Percentiles rank a stretch among this genome's conserved stretches.
phyloP scores from a whole-genome alignment of 2,329 filamentous ascomycete species.

The Grosmannia serpens region DNA sequence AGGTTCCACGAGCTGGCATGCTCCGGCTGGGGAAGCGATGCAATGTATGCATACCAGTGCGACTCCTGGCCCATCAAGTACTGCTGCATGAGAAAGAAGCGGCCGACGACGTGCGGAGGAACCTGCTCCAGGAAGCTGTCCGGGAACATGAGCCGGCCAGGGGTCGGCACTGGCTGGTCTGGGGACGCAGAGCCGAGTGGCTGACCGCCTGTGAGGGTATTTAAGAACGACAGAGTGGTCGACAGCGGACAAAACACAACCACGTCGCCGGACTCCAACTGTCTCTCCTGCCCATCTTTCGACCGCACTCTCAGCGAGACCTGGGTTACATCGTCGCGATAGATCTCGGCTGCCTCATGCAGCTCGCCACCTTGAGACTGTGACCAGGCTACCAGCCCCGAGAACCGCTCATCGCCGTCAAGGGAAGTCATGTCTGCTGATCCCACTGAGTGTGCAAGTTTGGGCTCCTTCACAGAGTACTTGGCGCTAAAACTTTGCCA shows the following conservation, averaged over 20 bases:
- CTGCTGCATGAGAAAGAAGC: slow-evolving; percentile 60
- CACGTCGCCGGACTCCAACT: slow-evolving; percentile 24
- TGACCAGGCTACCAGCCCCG: slow-evolving; percentile 37
- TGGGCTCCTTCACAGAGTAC: no score
- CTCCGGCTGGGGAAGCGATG: slow-evolving; percentile 50
- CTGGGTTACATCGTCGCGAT: slow-evolving; percentile 36
- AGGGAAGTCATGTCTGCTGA: not conserved
- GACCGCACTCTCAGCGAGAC: slow-evolving; percentile 40
- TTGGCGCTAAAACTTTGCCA: no score
- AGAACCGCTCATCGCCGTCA: slow-evolving; percentile 15
- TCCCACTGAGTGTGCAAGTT: no score
- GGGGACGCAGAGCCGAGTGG: slow-evolving; percentile 11
- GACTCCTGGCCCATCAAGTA: slow-evolving; percentile 46
- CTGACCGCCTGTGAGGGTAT: slow-evolving; percentile 31
- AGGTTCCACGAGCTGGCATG: slow-evolving; percentile 38
- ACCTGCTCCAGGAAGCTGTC: slow-evolving; percentile 33
- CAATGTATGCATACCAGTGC: slow-evolving; percentile 59
- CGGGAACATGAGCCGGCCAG: slow-evolving; percentile 27
- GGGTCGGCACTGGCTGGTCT: slow-evolving; percentile 1
- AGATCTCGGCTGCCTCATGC: slow-evolving; percentile 41
- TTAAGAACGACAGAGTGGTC: slow-evolving; percentile 47
- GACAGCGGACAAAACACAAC: slow-evolving; percentile 41
- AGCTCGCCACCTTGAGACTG: slow-evolving; percentile 32
- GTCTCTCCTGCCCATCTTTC: slow-evolving; percentile 7
- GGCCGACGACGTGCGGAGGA: slow-evolving; percentile 48